Conservation (phyloP, 2,329 filamentous ascomycete genomes). For the Botrytis byssoidea region DNA sequence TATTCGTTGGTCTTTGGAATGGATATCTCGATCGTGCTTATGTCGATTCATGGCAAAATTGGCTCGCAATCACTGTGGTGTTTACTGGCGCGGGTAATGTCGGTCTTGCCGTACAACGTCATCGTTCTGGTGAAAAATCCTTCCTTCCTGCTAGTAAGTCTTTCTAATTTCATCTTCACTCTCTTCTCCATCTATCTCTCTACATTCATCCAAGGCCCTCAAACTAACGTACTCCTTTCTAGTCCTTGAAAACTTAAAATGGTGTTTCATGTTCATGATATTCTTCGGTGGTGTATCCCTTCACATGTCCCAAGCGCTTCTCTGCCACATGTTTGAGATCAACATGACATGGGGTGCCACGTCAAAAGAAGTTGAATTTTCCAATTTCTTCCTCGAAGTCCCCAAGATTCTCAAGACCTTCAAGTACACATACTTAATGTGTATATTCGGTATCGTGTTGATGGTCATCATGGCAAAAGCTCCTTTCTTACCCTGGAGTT, state of each 20-base stretch:
- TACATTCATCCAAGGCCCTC: not conserved
- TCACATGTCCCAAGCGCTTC: slow-evolving; percentile 73
- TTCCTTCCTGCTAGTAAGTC: slow-evolving; percentile 44
- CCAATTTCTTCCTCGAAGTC: slow-evolving; percentile 23
- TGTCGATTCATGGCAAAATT: slow-evolving; percentile 63
- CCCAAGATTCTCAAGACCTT: slow-evolving; percentile 18
- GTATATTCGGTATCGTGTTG: not conserved
- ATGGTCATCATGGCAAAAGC: slow-evolving; percentile 18
- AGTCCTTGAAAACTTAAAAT: slow-evolving; percentile 23
- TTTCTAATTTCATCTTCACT: not conserved
- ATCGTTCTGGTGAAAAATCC: slow-evolving; percentile 57
- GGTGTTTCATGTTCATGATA: slow-evolving; percentile 40
- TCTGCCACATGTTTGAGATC: slow-evolving; percentile 79
- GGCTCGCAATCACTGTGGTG: slow-evolving; percentile 61
- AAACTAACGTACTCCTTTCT: not conserved
- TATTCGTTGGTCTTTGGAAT: slow-evolving; percentile 68
- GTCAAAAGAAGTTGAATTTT: slow-evolving; percentile 67
- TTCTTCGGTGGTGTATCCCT: slow-evolving; percentile 81
- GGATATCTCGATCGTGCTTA: slow-evolving; percentile 66
- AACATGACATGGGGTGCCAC: slow-evolving; percentile 84
- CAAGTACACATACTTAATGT: slow-evolving; percentile 21
- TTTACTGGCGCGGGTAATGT: slow-evolving; percentile 55
- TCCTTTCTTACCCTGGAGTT: slow-evolving; percentile 18
- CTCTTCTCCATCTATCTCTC: not conserved
- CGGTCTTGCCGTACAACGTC: slow-evolving; percentile 57